These are phyloP conservation scores for Candida labiduridarum DNA, from an alignment of 1,139 yeast genomes.

Conservation along the genomic window DNA sequence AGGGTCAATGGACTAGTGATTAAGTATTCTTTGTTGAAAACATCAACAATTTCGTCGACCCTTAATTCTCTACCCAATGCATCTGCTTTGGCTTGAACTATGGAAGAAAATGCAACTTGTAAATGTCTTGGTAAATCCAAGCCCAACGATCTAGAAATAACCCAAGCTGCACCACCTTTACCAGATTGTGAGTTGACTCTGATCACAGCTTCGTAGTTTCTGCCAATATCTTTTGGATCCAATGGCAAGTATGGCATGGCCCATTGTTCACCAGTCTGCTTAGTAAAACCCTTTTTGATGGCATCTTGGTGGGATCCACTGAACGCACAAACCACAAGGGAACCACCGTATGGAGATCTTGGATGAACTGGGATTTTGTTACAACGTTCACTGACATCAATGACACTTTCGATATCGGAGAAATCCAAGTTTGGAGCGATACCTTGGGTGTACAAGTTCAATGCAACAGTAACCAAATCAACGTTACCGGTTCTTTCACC, in stretches of 20 bases:
- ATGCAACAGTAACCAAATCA: slow-evolving; percentile 88
- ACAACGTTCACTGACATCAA: slow-evolving; percentile 88
- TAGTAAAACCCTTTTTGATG: slow-evolving; percentile 91
- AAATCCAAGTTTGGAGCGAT: slow-evolving; percentile 84
- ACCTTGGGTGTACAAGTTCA: slow-evolving; percentile 94
- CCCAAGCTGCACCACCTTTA: slow-evolving; percentile 99
- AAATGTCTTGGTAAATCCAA: slow-evolving; percentile 90
- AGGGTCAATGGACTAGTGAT: slow-evolving; percentile 23
- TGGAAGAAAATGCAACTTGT: slow-evolving; percentile 85
- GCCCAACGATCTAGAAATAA: slow-evolving; percentile 82
- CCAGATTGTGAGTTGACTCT: slow-evolving; percentile 98
- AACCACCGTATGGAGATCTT: slow-evolving; percentile 97
- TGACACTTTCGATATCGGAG: slow-evolving; percentile 77
- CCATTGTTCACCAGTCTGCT: slow-evolving; percentile 55
- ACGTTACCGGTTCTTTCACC: slow-evolving; percentile 99
- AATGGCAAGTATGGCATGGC: slow-evolving; percentile 91
- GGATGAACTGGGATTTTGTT: slow-evolving; percentile 93
- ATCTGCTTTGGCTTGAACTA: slow-evolving; percentile 85
- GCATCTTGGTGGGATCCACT: slow-evolving; percentile 98
- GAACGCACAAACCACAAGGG: slow-evolving; percentile 94
- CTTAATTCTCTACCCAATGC: slow-evolving; percentile 81
- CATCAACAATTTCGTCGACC: slow-evolving; percentile 69
- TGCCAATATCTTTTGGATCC: slow-evolving; percentile 95
- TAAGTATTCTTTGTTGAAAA: slow-evolving; percentile 72
- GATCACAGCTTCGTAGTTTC: slow-evolving; percentile 96